Evolutionary conservation across 306 rosid species (phyloP).

Genomic region (Trifolium fragiferum): DNA sequence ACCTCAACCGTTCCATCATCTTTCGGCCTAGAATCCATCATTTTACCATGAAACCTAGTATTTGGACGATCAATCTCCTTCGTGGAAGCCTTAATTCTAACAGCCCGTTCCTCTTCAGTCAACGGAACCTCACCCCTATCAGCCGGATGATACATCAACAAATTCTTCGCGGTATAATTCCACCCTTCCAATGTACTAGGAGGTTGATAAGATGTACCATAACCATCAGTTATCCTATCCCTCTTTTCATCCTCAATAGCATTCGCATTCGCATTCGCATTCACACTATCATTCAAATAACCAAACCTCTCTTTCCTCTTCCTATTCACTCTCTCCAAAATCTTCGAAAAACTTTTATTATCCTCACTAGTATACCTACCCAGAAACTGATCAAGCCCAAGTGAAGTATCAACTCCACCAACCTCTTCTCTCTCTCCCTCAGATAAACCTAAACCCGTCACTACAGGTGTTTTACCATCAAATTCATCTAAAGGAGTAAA

Average conservation of each 20-base stretch:
- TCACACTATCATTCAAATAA: constrained; percentile 60
- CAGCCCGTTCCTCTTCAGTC: constrained; percentile 78
- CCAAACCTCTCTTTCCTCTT: constrained; percentile 93
- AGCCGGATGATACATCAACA: constrained; percentile 93
- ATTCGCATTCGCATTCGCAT: constrained; percentile 49
- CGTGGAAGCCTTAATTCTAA: constrained; percentile 73
- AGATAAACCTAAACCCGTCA: constrained; percentile 38
- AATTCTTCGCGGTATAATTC: constrained; percentile 80
- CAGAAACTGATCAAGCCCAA: constrained; percentile 81
- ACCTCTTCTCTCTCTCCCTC: constrained; percentile 47
- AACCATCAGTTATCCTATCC: constrained; percentile 92
- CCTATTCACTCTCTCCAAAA: constrained; percentile 87
- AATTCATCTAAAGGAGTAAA: constrained; percentile 83
- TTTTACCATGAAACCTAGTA: constrained; percentile 83
- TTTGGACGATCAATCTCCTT: constrained; percentile 72
- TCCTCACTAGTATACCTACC: constrained; percentile 91
- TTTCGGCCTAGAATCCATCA: constrained; percentile 74
- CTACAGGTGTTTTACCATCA: constrained; percentile 62
- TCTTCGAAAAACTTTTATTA: constrained; percentile 76
- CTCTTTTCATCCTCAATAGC: constrained; percentile 80
- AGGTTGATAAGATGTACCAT: constrained; percentile 92
- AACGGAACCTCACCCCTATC: constrained; percentile 87
- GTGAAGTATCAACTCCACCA: constrained; percentile 48
- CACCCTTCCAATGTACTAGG: constrained; percentile 87
- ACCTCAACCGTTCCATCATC: constrained; percentile 81